These are phyloP conservation scores for Phyllosticta capitalensis DNA, from an alignment of 2,329 filamentous ascomycete genomes.

Conservation along the genomic window DNA sequence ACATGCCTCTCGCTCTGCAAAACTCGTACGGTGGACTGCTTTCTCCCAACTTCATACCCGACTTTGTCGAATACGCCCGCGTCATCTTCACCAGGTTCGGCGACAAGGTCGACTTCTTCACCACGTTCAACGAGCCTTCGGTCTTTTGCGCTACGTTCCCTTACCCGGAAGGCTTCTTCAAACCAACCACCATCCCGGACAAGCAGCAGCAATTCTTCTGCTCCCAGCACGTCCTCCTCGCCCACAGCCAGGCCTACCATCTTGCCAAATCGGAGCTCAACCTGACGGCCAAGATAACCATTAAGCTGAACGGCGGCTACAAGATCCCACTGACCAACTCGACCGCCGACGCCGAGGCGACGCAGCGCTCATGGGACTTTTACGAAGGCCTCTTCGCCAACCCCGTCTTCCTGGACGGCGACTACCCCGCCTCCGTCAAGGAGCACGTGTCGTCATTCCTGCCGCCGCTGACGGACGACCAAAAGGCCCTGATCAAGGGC, in stretches of 20 bases:
- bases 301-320: slow-evolving; percentile 30
- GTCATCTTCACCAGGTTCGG: slow-evolving; percentile 30
- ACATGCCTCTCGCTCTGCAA: slow-evolving; percentile 29
- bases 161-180: slow-evolving; percentile 23
- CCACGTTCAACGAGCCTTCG: slow-evolving; percentile 34
- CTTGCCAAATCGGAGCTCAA: slow-evolving; percentile 34
- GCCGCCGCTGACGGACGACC: neutral
- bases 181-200: slow-evolving; percentile 25
- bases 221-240: slow-evolving; percentile 28
- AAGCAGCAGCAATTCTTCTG: slow-evolving; percentile 25
- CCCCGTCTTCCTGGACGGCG: slow-evolving; percentile 35
- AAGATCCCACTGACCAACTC: slow-evolving; percentile 28
- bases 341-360: slow-evolving; percentile 22
- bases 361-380: slow-evolving; percentile 28
- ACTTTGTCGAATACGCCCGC: slow-evolving; percentile 33
- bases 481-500: neutral
- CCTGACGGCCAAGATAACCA: slow-evolving; percentile 19
- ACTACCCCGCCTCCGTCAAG: slow-evolving; percentile 36
- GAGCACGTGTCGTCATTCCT: neutral
- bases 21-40: slow-evolving; percentile 34
- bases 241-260: slow-evolving; percentile 29
- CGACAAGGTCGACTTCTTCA: slow-evolving; percentile 31
- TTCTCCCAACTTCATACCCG: slow-evolving; percentile 18
- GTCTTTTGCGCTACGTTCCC: slow-evolving; percentile 17
- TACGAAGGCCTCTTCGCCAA: slow-evolving; percentile 31